These are phyloP conservation scores for Pythium scleroteichum DNA, from an alignment of 352 stramenopile genomes.

Conservation along the genomic window DNA sequence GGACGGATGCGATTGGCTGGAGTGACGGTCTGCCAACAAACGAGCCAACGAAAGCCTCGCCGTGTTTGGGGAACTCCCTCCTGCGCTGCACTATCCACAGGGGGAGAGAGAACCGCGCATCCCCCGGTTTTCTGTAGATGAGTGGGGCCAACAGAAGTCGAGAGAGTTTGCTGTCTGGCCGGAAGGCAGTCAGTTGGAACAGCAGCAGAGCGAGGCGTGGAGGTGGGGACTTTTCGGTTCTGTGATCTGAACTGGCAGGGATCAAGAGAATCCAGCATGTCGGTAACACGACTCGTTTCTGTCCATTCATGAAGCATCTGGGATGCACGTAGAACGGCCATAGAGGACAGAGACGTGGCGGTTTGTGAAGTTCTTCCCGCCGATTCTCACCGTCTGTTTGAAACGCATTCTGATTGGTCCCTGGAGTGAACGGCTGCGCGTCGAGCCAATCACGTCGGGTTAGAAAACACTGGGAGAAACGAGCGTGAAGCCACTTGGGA, in stretches of 20 bases:
- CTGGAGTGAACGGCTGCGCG: background rate
- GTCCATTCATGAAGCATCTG: background rate
- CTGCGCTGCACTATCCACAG: conserved; percentile 5
- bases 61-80: background rate
- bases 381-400: background rate
- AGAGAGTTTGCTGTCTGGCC: too few species aligned
- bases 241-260: background rate
- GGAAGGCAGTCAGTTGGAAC: too few species aligned
- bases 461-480: background rate
- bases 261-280: background rate
- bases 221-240: background rate
- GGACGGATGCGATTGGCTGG: background rate
- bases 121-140: too few species aligned
- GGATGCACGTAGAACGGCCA: background rate
- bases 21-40: conserved; percentile 1
- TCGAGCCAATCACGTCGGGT: background rate
- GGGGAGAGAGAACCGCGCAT: too few species aligned
- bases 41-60: background rate
- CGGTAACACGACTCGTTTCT: background rate
- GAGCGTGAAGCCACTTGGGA: background rate
- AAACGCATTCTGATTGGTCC: background rate
- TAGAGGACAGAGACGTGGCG: background rate
- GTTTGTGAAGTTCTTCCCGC: background rate
- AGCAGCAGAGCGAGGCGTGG: too few species aligned
- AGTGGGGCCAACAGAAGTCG: too few species aligned